phyloP scores from a whole-genome alignment of 2,329 filamentous ascomycete species.

The Scytalidium lignicola region DNA sequence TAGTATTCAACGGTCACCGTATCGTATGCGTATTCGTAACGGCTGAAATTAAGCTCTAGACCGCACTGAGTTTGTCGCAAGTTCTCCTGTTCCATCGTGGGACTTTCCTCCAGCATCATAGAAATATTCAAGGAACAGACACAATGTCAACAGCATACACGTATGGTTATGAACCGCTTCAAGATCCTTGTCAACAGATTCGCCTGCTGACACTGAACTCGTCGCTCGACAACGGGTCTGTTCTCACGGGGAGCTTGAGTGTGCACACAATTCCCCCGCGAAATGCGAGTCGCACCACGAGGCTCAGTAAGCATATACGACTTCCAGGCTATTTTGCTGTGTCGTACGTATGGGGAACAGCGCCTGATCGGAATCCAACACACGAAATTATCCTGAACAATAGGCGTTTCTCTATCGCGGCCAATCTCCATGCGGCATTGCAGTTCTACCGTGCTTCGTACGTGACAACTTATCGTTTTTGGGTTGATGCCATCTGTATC shows the following conservation, averaged over 20 bases:
- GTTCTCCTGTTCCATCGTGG: too few relatives aligned
- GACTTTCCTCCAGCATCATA: too few relatives aligned
- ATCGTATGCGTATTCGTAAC: too few relatives aligned
- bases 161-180: background rate
- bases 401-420: constrained; percentile 4
- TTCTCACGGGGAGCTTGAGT: background rate
- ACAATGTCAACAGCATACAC: too few relatives aligned
- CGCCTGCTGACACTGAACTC: background rate
- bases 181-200: background rate
- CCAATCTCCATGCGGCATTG: constrained; percentile 6
- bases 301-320: background rate
- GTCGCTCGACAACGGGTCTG: background rate
- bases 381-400: constrained; percentile 8
- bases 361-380: background rate
- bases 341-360: constrained; percentile 9
- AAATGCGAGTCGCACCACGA: background rate
- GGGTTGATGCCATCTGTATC: constrained; percentile 12
- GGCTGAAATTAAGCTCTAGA: too few relatives aligned
- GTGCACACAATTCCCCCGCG: background rate
- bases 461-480: constrained; percentile 1
- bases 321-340: constrained; percentile 3
- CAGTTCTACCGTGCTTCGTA: constrained; percentile 1
- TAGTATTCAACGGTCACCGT: too few relatives aligned
- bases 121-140: too few relatives aligned
- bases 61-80: too few relatives aligned